These are phyloP conservation scores for Colletotrichum lini DNA, from an alignment of 2,329 filamentous ascomycete genomes.

Conservation along the genomic window DNA sequence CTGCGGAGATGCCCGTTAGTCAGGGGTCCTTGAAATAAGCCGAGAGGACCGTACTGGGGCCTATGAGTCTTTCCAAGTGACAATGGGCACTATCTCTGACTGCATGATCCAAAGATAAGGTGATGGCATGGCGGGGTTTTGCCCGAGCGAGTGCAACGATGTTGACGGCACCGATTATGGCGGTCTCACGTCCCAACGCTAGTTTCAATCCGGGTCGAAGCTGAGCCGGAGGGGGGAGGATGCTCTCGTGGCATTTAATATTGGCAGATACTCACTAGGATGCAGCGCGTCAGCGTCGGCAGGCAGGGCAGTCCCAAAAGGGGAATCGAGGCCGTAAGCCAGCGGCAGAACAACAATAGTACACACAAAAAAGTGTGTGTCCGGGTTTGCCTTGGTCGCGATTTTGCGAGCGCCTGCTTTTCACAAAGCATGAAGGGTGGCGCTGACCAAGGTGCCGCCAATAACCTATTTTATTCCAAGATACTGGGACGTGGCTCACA, in stretches of 20 bases:
- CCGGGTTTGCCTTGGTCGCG: not conserved
- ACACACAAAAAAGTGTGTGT: not conserved
- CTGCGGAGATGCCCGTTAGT: slow-evolving; percentile 10
- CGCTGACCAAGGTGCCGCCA: slow-evolving; percentile 13
- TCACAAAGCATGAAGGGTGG: slow-evolving; percentile 10
- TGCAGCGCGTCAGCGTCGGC: not conserved
- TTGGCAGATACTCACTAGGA: not conserved
- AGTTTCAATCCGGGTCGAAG: slow-evolving; percentile 3
- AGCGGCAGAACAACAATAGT: not conserved
- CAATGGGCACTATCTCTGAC: not conserved
- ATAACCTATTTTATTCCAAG: not conserved
- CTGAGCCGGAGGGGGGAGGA: not conserved
- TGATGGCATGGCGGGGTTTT: not conserved
- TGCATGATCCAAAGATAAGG: not conserved
- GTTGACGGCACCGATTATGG: not conserved
- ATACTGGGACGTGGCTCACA: slow-evolving; percentile 12
- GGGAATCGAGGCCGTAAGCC: slow-evolving; percentile 1
- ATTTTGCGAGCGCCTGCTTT: slow-evolving; percentile 9
- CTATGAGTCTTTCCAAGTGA: not conserved
- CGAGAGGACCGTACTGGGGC: not conserved
- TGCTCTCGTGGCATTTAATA: not conserved
- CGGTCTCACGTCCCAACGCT: slow-evolving; percentile 14
- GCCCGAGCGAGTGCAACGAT: not conserved
- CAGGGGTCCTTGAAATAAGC: not conserved
- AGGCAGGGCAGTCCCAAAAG: not conserved